A percentile compares a stretch with the other conserved stretches of the same genome.
Evolutionary conservation across 257 asterid species (phyloP).

Genomic region (Solanum okadae): DNA sequence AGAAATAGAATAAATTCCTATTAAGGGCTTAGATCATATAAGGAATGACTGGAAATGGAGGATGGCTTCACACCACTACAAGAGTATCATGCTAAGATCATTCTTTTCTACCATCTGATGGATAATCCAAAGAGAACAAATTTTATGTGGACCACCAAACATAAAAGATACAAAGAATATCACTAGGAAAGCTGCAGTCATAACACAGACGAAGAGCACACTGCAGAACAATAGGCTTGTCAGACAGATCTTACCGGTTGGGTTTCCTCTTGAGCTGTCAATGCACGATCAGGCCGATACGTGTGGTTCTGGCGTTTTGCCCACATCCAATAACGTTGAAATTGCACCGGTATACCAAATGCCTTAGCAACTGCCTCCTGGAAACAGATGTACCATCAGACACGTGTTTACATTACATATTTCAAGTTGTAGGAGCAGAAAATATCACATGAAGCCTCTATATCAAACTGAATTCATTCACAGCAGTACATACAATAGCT

Average conservation of each 20-base stretch:
- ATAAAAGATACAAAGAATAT: not conserved
- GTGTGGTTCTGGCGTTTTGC: constrained; percentile 80
- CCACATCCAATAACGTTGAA: constrained; percentile 75
- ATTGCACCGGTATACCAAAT: constrained; percentile 61
- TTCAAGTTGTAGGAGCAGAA: not conserved
- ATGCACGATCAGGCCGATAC: constrained; percentile 67
- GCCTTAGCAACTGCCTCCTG: constrained; percentile 82
- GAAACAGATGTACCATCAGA: constrained; percentile 1
- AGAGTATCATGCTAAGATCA: not conserved
- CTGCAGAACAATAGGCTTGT: not conserved
- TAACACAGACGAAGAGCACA: not conserved
- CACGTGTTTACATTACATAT: not conserved
- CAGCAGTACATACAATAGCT: not conserved
- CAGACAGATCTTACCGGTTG: constrained; percentile 43
- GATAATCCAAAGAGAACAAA: not conserved
- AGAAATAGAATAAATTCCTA: not conserved
- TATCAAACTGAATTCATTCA: not conserved
- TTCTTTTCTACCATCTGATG: not conserved
- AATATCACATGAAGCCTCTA: not conserved
- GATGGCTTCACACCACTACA: not conserved
- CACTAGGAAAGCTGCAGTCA: not conserved
- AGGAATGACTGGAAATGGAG: no score
- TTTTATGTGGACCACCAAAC: not conserved
- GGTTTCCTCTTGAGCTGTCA: constrained; percentile 58
- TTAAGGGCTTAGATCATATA: no score